Evolutionary conservation across 2,329 filamentous ascomycete species (phyloP), one percentile per base, ranked within the genome.

Genomic region (Cucurbitaria berberidis): DNA sequence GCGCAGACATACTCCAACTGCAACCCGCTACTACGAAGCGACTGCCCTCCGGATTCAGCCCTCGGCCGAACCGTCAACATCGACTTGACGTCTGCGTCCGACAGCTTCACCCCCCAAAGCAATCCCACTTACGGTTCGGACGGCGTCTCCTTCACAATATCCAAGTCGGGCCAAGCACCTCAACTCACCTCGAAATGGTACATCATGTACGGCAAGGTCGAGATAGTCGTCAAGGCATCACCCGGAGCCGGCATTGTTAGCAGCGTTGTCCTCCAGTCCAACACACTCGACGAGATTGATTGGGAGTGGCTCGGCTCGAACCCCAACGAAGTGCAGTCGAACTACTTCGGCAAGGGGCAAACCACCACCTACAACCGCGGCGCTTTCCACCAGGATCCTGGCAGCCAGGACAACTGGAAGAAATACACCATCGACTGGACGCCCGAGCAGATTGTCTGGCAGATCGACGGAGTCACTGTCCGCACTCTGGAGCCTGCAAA

Each of bases 151-250:
- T 96, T 99, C 74, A 92, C 90, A 22, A 88, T 99, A 46, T 77
- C 85, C 46, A 80, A 87, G 69, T 82, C 87, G 45, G 93, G 93
- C 51, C 91, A 99, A 71, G 85, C 91, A 3, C 95, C 95, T 0
- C 89, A 93, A 74, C 85, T 99, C 56, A 84, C 84, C 60, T 96
- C 92, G 56, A 86, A 95, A 68, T 98, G 96, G 85, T 98, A 97
- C 82, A 96, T 99, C 79, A 98, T 99, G 95, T 99, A 97, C 74
- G 95, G 95, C 63, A 89, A 88, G 59, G 90, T 97, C 70, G 89
- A 96, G 62, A 85, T 93, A 63, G 88, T 86, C 27, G 83, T 97
- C 80, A 93, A 93, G 77, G 87, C 91, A 22, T 92, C 95, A 9
- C 88, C 92, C 0, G 95, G 95, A 7, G 87, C 85, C 9, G 95